phyloP scores from a whole-genome alignment of 2,329 filamentous ascomycete genomes.

The Botrytis pseudocinerea region DNA sequence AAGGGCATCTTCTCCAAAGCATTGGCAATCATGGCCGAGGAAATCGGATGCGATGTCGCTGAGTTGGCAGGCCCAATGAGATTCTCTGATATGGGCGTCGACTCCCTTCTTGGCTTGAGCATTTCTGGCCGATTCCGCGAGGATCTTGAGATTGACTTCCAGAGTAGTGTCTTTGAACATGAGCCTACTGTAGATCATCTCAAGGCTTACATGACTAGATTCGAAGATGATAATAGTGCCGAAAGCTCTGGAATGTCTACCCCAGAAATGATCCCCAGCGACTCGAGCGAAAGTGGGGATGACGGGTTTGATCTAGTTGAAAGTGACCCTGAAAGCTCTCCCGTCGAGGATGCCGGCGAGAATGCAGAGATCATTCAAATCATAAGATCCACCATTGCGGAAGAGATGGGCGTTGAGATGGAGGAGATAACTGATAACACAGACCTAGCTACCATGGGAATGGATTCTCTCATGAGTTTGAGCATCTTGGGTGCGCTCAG shows the following conservation, averaged over 20 bases:
- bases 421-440: constrained; percentile 24
- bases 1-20: constrained; percentile 32
- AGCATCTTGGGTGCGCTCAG: constrained; percentile 21
- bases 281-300: constrained; percentile 6
- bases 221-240: constrained; percentile 10
- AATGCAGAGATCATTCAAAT: constrained; percentile 22
- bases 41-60: constrained; percentile 54
- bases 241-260: constrained; percentile 17
- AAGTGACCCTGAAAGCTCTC: background rate
- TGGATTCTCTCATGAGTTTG: constrained; percentile 25
- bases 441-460: constrained; percentile 24
- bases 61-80: constrained; percentile 56
- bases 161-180: constrained; percentile 51
- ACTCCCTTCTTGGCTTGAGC: constrained; percentile 58
- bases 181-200: constrained; percentile 26
- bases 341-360: background rate
- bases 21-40: constrained; percentile 59
- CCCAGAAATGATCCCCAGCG: constrained; percentile 17
- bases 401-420: constrained; percentile 23
- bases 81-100: constrained; percentile 59
- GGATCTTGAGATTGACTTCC: constrained; percentile 53
- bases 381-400: constrained; percentile 29
- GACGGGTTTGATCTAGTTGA: constrained; percentile 15
- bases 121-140: constrained; percentile 58
- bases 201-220: constrained; percentile 22